Evolutionary conservation across 2,329 filamentous ascomycete species (phyloP).

Genomic region (Chlorencoelia australis): DNA sequence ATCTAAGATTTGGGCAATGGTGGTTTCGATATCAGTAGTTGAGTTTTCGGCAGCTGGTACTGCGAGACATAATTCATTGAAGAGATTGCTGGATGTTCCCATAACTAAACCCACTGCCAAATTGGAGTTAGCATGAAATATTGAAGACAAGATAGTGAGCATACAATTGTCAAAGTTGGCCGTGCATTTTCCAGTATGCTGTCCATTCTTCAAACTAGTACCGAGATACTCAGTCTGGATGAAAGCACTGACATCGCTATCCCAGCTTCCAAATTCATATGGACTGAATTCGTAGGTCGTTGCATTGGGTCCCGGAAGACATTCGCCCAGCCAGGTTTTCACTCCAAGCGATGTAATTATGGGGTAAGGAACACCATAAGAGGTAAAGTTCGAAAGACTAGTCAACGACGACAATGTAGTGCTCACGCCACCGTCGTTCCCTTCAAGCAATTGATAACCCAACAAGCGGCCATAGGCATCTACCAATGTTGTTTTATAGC

Average conservation of each 20-base stretch:
- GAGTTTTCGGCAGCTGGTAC: slow-evolving; percentile 10
- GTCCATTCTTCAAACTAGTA: slow-evolving; percentile 44
- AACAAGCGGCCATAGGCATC: slow-evolving; percentile 20
- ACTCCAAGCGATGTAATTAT: slow-evolving; percentile 34
- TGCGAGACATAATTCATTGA: slow-evolving; percentile 23
- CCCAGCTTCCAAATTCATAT: slow-evolving; percentile 57
- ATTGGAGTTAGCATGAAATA: no score
- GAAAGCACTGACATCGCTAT: slow-evolving; percentile 49
- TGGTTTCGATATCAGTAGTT: slow-evolving; percentile 11
- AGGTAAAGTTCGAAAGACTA: slow-evolving; percentile 31
- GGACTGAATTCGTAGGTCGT: slow-evolving; percentile 57
- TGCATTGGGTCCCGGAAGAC: slow-evolving; percentile 35
- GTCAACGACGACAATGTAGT: slow-evolving; percentile 21
- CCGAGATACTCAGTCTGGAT: slow-evolving; percentile 49
- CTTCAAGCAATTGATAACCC: slow-evolving; percentile 17
- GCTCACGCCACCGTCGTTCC: slow-evolving; percentile 6
- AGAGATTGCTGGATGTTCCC: slow-evolving; percentile 35
- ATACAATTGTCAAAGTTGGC: slow-evolving; percentile 38
- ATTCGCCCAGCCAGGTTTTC: slow-evolving; percentile 29
- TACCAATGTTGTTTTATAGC: slow-evolving; percentile 18
- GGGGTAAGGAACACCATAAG: slow-evolving; percentile 32
- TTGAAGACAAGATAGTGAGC: no score
- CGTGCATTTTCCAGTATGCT: slow-evolving; percentile 32
- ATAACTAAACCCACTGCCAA: slow-evolving; percentile 37
- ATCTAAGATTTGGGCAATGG: slow-evolving; percentile 25